Evolutionary conservation across 2,329 filamentous ascomycete genomes (phyloP).

Genomic region (Ceratocystis albifundus): DNA sequence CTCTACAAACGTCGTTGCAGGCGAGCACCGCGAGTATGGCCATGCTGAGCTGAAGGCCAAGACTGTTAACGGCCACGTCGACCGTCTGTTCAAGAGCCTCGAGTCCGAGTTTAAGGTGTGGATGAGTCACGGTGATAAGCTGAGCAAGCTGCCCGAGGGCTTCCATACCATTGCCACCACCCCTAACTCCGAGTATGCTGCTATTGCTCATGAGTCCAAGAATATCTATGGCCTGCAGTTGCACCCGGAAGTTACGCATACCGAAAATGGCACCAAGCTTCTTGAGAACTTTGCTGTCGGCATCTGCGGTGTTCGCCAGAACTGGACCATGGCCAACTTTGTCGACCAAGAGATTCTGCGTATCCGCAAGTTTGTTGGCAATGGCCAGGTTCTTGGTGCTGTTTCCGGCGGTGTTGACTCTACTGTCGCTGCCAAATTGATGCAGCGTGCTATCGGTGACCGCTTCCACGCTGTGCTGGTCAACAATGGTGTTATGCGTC

Average conservation of each 20-base stretch:
- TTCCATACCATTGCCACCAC: conserved; percentile 68
- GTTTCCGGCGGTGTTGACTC: conserved; percentile 68
- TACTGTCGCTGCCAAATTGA: conserved; percentile 75
- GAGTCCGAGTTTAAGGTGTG: conserved; percentile 48
- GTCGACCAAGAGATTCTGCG: conserved; percentile 66
- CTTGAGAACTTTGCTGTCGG: conserved; percentile 73
- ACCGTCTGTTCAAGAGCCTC: conserved; percentile 67
- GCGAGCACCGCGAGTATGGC: conserved; percentile 48
- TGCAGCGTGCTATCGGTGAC: conserved; percentile 72
- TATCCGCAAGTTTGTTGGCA: conserved; percentile 73
- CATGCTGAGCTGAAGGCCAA: conserved; percentile 55
- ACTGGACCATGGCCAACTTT: conserved; percentile 84
- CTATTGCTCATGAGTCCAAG: conserved; percentile 59
- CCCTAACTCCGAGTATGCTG: conserved; percentile 64
- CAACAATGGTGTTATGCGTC: conserved; percentile 74
- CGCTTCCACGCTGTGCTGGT: conserved; percentile 77
- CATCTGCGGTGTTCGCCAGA: conserved; percentile 63
- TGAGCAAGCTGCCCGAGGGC: conserved; percentile 57
- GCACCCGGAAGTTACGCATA: conserved; percentile 72
- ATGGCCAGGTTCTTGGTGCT: conserved; percentile 56
- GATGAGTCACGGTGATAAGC: conserved; percentile 88
- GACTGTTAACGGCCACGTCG: conserved; percentile 50
- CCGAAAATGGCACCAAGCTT: conserved; percentile 55
- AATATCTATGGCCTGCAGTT: conserved; percentile 77
- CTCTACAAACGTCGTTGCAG: conserved; percentile 45